Evolutionary conservation across 2,329 filamentous ascomycete species (phyloP).

Genomic region (Apiospora saccharicola): DNA sequence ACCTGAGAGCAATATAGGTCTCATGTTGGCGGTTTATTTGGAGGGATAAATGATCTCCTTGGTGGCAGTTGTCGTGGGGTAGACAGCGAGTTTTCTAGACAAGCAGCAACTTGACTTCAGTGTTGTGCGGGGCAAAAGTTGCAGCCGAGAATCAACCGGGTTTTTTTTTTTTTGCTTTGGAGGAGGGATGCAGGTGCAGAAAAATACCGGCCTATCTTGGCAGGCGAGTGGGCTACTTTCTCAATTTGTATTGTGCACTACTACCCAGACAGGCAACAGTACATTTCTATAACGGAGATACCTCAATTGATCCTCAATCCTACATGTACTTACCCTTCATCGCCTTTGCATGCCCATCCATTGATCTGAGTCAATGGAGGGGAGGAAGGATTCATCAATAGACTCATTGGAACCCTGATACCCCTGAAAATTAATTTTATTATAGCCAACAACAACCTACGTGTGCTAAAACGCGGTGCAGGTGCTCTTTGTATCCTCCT

Average conservation of each 20-base stretch:
- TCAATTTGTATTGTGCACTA: not conserved
- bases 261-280: not conserved
- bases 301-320: not conserved
- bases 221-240: not conserved
- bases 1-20: slow-evolving; percentile 93
- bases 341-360: not conserved
- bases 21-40: slow-evolving; percentile 70
- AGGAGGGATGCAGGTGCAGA: not conserved
- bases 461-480: not conserved
- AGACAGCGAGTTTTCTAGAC: slow-evolving; percentile 19
- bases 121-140: slow-evolving; percentile 20
- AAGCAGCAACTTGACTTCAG: slow-evolving; percentile 20
- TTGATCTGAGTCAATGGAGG: not conserved
- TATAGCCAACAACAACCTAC: not conserved
- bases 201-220: not conserved
- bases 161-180: slow-evolving; percentile 14
- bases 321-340: too few species aligned
- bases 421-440: not conserved
- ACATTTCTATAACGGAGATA: not conserved
- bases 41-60: slow-evolving; percentile 16
- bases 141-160: slow-evolving; percentile 17
- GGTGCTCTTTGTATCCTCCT: not conserved
- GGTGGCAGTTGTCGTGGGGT: slow-evolving; percentile 22
- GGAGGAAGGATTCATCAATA: not conserved
- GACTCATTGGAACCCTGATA: not conserved